These are phyloP conservation scores for Pseudovirgaria hyperparasitica DNA, from an alignment of 2,329 filamentous ascomycete species.

Conservation along the genomic window DNA sequence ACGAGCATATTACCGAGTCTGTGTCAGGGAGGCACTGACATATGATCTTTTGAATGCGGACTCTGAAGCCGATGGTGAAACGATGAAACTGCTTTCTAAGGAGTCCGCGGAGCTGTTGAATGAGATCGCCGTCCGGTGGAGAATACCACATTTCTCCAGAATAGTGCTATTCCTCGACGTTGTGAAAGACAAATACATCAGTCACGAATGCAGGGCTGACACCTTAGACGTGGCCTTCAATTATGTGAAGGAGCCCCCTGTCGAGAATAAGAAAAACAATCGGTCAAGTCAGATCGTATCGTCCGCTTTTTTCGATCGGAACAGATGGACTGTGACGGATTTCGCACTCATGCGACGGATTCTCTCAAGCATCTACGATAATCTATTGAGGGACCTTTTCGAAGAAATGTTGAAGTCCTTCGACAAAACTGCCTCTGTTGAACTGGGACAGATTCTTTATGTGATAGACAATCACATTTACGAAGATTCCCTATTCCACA, in stretches of 20 bases:
- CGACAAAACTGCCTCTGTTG: conserved; percentile 73
- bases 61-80: conserved; percentile 34
- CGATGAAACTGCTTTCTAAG: conserved; percentile 51
- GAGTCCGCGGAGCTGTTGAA: conserved; percentile 71
- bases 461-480: conserved; percentile 74
- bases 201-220: conserved; percentile 68
- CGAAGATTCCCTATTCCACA: conserved; percentile 61
- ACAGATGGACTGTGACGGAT: conserved; percentile 38
- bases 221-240: conserved; percentile 76
- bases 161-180: conserved; percentile 76
- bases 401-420: conserved; percentile 80
- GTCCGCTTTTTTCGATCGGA: conserved; percentile 33
- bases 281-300: conserved; percentile 34
- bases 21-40: conserved; percentile 62
- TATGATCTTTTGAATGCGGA: conserved; percentile 46
- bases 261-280: conserved; percentile 48
- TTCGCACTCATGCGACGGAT: conserved; percentile 56
- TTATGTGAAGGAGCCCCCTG: conserved; percentile 59
- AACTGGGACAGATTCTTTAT: conserved; percentile 66
- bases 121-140: conserved; percentile 79
- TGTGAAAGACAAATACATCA: conserved; percentile 69
- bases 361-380: conserved; percentile 64
- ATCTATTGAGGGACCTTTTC: conserved; percentile 74
- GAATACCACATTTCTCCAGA: conserved; percentile 70
- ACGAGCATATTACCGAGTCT: conserved; percentile 68